These are phyloP conservation scores for Penicillium cinerascens DNA, from an alignment of 495 filamentous ascomycete genomes.

Conservation along the genomic window DNA sequence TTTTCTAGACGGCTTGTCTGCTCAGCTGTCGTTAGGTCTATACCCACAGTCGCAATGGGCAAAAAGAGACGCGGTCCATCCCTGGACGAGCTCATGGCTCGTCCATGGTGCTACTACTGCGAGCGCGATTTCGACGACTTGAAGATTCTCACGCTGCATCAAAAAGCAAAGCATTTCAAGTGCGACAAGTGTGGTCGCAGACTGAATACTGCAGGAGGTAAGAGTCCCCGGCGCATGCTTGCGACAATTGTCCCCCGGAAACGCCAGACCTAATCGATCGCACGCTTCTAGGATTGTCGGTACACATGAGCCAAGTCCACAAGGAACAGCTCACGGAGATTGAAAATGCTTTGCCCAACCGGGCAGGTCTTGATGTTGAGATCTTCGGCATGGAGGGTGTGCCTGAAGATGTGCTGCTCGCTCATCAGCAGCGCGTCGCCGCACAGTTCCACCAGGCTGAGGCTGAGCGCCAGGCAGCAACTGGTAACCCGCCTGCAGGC, in stretches of 20 bases:
- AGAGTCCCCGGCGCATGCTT: conserved; percentile 18
- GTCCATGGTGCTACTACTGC: conserved; percentile 99
- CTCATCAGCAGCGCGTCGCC: conserved; percentile 81
- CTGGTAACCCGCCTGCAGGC: conserved; percentile 76
- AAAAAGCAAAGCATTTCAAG: conserved; percentile 98
- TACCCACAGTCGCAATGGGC: conserved; percentile 51
- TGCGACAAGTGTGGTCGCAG: conserved; percentile 85
- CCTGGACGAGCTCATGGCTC: conserved; percentile 78
- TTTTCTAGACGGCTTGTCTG: background rate
- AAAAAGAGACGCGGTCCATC: conserved; percentile 84
- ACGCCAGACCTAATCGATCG: conserved; percentile 9
- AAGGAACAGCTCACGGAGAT: conserved; percentile 84
- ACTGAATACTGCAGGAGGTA: conserved; percentile 93
- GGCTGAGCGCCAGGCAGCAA: conserved; percentile 72
- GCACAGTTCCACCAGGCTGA: conserved; percentile 80
- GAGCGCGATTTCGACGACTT: conserved; percentile 97
- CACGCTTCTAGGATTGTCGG: conserved; percentile 65
- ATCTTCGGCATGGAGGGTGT: conserved; percentile 99
- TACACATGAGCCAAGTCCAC: conserved; percentile 98
- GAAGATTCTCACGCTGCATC: conserved; percentile 92
- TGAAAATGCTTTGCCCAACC: conserved; percentile 85
- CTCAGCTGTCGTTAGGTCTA: background rate
- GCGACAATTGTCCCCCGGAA: background rate
- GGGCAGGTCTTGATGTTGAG: conserved; percentile 80
- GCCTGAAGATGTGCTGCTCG: conserved; percentile 74